Conservation (phyloP, 257 asterid genomes). For the Solanum arcanum region DNA sequence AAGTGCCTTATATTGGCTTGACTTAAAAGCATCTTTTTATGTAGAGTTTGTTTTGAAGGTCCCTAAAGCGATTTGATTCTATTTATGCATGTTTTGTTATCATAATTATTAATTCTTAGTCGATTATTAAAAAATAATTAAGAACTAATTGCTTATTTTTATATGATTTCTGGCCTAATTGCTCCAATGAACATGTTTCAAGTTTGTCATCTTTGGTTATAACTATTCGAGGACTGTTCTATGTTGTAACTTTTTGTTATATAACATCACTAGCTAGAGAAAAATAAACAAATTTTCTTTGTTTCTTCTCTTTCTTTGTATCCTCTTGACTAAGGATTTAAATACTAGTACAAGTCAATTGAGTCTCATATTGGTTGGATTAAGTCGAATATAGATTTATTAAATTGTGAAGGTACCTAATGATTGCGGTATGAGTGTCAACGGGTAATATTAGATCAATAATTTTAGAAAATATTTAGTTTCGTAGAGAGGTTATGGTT, state of each 20-base stretch:
- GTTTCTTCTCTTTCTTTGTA: neutral
- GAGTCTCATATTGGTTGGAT: neutral
- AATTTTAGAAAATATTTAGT: neutral
- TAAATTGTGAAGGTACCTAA: too few relatives aligned
- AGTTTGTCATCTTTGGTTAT: neutral
- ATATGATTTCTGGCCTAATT: neutral
- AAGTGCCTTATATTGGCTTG: constrained; percentile 6
- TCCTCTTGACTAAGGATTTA: neutral
- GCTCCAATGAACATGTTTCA: neutral
- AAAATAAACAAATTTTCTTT: neutral
- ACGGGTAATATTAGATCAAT: neutral
- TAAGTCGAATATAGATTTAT: neutral
- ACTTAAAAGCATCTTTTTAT: constrained; percentile 9
- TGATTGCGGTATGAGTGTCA: too few relatives aligned
- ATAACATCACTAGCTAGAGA: neutral
- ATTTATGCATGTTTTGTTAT: neutral
- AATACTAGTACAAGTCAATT: neutral
- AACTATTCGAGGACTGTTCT: neutral
- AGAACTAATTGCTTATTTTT: neutral
- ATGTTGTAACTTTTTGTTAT: neutral
- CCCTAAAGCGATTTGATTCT: neutral
- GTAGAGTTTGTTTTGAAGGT: neutral
- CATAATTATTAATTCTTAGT: neutral
- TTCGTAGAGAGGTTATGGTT: accelerated
- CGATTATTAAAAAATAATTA: neutral